phyloP scores from a whole-genome alignment of 768 basidiomycete genomes.

The Mycena floridula region DNA sequence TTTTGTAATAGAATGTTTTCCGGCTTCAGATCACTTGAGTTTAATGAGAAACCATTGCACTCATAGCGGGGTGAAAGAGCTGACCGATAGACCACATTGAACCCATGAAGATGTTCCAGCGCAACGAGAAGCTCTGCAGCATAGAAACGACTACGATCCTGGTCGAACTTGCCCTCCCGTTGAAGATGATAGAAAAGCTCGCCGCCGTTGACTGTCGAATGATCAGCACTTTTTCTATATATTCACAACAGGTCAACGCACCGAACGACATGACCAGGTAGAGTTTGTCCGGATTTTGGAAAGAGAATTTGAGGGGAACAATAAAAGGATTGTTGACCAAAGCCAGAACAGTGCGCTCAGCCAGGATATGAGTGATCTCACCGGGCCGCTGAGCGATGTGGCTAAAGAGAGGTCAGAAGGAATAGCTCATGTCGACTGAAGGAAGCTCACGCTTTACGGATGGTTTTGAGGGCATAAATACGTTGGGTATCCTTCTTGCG shows the following conservation, averaged over 20 bases:
- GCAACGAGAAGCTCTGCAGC: conserved; percentile 96
- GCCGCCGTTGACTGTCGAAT: conserved; percentile 81
- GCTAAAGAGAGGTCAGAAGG: no score
- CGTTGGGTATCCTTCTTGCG: conserved; percentile 98
- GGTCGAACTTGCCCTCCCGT: conserved; percentile 93
- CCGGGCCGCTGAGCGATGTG: conserved; percentile 94
- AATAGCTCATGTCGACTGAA: no score
- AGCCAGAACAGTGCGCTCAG: conserved; percentile 94
- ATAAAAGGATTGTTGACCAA: conserved; percentile 99
- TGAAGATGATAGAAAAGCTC: conserved; percentile 98
- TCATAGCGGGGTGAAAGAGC: conserved; percentile 11
- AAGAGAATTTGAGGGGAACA: conserved; percentile 97
- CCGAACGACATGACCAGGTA: conserved; percentile 97
- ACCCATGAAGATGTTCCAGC: conserved; percentile 91
- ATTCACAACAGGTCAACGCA: conserved; percentile 31
- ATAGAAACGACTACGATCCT: conserved; percentile 91
- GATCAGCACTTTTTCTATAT: neutral
- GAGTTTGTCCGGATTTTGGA: conserved; percentile 96
- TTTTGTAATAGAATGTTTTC: conserved; percentile 98
- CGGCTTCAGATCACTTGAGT: conserved; percentile 82
- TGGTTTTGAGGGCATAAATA: conserved; percentile 97
- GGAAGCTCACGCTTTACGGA: conserved; percentile 95
- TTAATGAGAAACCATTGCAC: neutral
- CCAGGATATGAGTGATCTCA: conserved; percentile 97
- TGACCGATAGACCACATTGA: conserved; percentile 97